Conservation (phyloP, 2,329 filamentous ascomycete species). For the Arthrobotrys megalospora region DNA sequence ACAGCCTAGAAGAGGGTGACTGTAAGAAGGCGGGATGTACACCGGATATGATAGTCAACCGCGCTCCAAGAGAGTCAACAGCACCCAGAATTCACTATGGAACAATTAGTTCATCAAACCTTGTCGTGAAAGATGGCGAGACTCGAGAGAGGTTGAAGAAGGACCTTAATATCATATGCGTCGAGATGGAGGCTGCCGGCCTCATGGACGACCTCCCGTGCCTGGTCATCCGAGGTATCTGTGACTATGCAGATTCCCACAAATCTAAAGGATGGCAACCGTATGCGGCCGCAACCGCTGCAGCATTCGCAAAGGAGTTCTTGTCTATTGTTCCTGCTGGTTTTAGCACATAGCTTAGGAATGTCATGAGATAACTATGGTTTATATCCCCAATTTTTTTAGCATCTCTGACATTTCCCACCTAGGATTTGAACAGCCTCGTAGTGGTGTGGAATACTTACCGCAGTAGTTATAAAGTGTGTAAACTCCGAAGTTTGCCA, state of each 20-base stretch:
- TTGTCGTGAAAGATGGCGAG: constrained; percentile 33
- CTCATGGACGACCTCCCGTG: constrained; percentile 33
- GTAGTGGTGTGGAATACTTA: too few species aligned
- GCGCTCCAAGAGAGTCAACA: neutral
- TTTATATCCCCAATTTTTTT: neutral
- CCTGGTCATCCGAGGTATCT: constrained; percentile 42
- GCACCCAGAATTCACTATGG: constrained; percentile 39
- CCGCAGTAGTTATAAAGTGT: too few species aligned
- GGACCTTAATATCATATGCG: constrained; percentile 32
- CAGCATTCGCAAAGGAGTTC: constrained; percentile 48
- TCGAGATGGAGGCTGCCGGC: constrained; percentile 46
- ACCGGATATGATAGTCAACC: constrained; percentile 17
- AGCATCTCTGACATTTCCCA: too few species aligned
- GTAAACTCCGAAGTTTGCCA: too few species aligned
- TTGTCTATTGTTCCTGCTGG: constrained; percentile 24
- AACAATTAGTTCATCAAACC: constrained; percentile 35
- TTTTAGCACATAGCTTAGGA: neutral
- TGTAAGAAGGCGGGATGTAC: constrained; percentile 2
- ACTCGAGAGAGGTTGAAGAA: constrained; percentile 19
- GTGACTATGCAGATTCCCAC: constrained; percentile 48
- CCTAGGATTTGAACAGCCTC: too few species aligned
- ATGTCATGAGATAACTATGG: neutral
- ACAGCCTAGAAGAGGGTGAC: neutral
- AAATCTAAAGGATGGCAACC: constrained; percentile 46
- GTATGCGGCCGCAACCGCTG: constrained; percentile 42